These are phyloP conservation scores for Starmera quercuum DNA, from an alignment of 805 yeast genomes.

Conservation along the genomic window DNA sequence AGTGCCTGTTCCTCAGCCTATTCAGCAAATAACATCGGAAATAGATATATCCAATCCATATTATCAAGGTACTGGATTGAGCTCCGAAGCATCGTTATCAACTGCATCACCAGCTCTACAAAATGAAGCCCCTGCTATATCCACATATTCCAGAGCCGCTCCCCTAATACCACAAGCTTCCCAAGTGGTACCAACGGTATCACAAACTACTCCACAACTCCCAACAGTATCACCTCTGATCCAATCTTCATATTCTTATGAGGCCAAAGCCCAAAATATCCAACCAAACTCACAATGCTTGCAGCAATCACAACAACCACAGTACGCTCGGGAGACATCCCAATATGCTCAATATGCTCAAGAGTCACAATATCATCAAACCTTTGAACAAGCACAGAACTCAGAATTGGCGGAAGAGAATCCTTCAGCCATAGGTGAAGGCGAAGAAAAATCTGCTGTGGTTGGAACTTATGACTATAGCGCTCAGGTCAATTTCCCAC, in stretches of 20 bases:
- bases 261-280: constrained; percentile 19
- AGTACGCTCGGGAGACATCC: neutral
- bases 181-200: constrained; percentile 3
- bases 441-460: constrained; percentile 8
- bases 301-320: neutral
- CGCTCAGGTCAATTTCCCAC: constrained; percentile 27
- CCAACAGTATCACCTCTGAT: no score
- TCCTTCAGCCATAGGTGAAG: constrained; percentile 1
- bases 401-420: constrained; percentile 1
- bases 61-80: neutral
- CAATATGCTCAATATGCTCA: neutral
- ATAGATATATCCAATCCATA: constrained; percentile 1
- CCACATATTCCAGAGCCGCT: neutral
- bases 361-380: neutral
- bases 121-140: neutral
- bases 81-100: neutral
- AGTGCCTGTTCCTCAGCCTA: constrained; percentile 4
- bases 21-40: neutral
- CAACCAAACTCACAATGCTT: constrained; percentile 5
- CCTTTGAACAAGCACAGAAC: neutral
- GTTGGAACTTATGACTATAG: constrained; percentile 21
- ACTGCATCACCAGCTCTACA: neutral
- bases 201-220: constrained; percentile 1
- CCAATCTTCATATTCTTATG: no score
- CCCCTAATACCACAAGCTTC: neutral